phyloP scores from a whole-genome alignment of 2,329 filamentous ascomycete genomes.

The Sporothrix curviconia region DNA sequence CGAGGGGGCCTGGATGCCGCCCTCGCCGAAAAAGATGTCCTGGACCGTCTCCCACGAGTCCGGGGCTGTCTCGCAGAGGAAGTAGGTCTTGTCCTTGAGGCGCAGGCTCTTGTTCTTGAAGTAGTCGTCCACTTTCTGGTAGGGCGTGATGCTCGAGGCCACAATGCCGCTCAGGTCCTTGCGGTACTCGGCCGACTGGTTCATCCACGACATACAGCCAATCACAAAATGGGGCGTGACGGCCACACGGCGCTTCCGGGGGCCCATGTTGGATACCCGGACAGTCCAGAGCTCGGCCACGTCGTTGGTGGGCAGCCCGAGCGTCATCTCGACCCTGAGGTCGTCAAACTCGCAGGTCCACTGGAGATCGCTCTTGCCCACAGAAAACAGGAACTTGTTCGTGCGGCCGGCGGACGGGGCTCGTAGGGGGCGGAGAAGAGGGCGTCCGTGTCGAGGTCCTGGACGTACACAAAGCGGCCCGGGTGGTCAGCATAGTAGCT shows the following conservation, averaged over 20 bases:
- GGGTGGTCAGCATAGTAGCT: conserved; percentile 54
- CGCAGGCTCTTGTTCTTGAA: conserved; percentile 51
- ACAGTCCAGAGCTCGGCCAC: conserved; percentile 51
- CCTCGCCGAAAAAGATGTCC: conserved; percentile 49
- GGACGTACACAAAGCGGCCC: conserved; percentile 53
- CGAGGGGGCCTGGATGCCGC: conserved; percentile 46
- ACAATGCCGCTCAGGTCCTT: conserved; percentile 43
- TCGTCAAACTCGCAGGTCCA: conserved; percentile 48
- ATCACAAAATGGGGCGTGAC: conserved; percentile 52
- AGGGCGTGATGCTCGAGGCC: conserved; percentile 47
- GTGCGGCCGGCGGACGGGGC: conserved; percentile 41
- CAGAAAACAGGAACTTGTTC: conserved; percentile 48
- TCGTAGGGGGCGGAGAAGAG: conserved; percentile 52
- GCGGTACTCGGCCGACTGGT: conserved; percentile 48
- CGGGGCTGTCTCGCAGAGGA: conserved; percentile 46
- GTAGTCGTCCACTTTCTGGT: conserved; percentile 51
- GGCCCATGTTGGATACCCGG: conserved; percentile 43
- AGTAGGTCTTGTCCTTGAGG: conserved; percentile 50
- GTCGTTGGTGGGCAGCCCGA: conserved; percentile 46
- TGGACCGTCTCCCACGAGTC: conserved; percentile 48
- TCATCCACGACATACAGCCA: conserved; percentile 59
- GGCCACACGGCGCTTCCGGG: conserved; percentile 39
- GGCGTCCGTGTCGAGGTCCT: conserved; percentile 45
- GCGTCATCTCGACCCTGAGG: conserved; percentile 45
- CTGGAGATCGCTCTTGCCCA: conserved; percentile 47